A percentile compares a stretch with the other conserved stretches of the same genome.
Evolutionary conservation across 345 rosid genomes (phyloP).

Genomic region (Populus simonii): DNA sequence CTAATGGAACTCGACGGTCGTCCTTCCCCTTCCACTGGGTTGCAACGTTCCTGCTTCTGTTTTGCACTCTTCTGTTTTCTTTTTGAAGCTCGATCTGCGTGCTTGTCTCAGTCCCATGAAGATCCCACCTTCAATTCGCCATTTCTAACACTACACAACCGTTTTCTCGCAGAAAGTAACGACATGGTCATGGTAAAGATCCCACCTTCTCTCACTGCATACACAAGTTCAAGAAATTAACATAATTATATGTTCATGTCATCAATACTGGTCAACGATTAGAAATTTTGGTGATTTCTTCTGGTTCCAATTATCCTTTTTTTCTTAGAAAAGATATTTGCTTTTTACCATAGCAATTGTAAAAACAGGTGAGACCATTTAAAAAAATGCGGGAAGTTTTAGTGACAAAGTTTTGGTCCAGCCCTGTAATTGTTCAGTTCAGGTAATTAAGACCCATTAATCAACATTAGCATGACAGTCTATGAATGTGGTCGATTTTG

Average conservation of each 20-base stretch:
- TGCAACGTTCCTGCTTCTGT: conserved; percentile 14
- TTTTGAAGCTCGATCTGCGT: not conserved
- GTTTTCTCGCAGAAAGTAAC: conserved; percentile 10
- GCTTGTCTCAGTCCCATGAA: not conserved
- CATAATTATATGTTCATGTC: too few relatives aligned
- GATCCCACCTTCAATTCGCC: not conserved
- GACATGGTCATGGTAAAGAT: not conserved
- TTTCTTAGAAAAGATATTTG: not conserved
- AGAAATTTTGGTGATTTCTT: not conserved
- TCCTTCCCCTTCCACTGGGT: not conserved
- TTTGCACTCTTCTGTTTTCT: not conserved
- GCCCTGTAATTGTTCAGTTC: conserved; percentile 15
- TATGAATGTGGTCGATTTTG: not conserved
- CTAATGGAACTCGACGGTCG: conserved; percentile 12
- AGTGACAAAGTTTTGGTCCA: conserved; percentile 28
- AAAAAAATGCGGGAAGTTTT: conserved; percentile 32
- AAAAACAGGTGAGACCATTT: conserved; percentile 31
- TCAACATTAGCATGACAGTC: not conserved
- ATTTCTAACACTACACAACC: not conserved
- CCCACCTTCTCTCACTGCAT: conserved; percentile 14
- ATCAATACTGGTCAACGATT: too few relatives aligned
- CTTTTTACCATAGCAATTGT: not conserved
- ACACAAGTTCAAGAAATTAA: not conserved
- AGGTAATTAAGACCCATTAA: conserved; percentile 19
- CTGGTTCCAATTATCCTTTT: not conserved